Evolutionary conservation across 2,329 filamentous ascomycete species (phyloP).

Genomic region (Lecanicillium sp.): DNA sequence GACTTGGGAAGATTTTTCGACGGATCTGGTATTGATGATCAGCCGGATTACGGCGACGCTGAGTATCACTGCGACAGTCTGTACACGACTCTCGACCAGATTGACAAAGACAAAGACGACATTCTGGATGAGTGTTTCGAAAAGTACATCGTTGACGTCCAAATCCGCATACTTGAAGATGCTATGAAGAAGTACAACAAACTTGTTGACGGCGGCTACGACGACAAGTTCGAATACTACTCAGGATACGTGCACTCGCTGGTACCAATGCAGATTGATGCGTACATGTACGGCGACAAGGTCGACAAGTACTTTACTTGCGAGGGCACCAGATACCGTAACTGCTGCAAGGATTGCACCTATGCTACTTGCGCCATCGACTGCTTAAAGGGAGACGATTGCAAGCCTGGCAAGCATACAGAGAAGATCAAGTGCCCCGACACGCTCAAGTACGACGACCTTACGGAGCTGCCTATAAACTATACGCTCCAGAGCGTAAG

Average conservation of each 20-base stretch:
- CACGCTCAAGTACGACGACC: not conserved
- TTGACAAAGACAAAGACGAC: not conserved
- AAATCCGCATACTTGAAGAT: conserved; percentile 3
- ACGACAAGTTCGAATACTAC: conserved; percentile 13
- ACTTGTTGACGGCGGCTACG: conserved; percentile 9
- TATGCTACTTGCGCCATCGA: too few relatives aligned
- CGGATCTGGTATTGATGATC: too few relatives aligned
- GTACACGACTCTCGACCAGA: not conserved
- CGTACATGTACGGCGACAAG: conserved; percentile 12
- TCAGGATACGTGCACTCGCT: not conserved
- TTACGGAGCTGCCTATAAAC: not conserved
- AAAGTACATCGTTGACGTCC: conserved; percentile 6
- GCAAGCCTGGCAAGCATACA: not conserved
- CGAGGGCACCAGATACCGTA: not conserved
- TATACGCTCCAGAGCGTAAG: not conserved
- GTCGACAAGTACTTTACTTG: conserved; percentile 16
- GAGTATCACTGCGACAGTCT: too few relatives aligned
- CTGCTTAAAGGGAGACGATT: not conserved
- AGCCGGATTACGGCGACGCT: too few relatives aligned
- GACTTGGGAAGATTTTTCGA: conserved; percentile 16
- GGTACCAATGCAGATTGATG: conserved; percentile 11
- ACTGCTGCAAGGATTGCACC: conserved; percentile 9
- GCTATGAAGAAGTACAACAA: conserved; percentile 8
- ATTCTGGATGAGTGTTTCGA: conserved; percentile 5
- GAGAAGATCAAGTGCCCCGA: not conserved